Percentiles rank a stretch among this genome's conserved stretches.
Conservation (phyloP, 208 protist genomes). For the Porcisia hertigi region DNA sequence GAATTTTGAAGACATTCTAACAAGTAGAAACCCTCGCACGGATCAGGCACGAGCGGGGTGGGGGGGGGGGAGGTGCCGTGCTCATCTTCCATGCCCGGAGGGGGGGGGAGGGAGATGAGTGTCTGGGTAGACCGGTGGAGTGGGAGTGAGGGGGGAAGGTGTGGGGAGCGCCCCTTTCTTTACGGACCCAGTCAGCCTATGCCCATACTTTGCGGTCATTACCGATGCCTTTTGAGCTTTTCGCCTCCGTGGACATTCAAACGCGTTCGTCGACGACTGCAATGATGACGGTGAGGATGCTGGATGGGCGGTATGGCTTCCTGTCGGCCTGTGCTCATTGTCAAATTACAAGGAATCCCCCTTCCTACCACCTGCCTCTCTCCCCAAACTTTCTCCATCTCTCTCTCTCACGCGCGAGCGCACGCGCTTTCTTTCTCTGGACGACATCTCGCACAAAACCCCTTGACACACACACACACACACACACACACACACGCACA, state of each 20-base stretch:
- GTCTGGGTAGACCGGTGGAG: not conserved
- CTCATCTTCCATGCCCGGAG: too few relatives aligned
- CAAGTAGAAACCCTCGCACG: not conserved
- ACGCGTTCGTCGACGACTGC: too few relatives aligned
- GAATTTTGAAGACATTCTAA: not conserved
- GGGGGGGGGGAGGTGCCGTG: not conserved
- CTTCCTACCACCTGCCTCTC: not conserved
- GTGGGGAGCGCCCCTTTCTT: not conserved
- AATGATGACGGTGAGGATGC: too few relatives aligned
- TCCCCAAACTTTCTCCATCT: not conserved
- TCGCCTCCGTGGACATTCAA: too few relatives aligned
- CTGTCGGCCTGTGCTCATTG: not conserved
- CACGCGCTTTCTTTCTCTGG: too few relatives aligned
- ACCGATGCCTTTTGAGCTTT: too few relatives aligned
- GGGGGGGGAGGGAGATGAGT: not conserved
- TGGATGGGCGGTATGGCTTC: not conserved
- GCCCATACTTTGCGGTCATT: too few relatives aligned
- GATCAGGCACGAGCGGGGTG: not conserved
- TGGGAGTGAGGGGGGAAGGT: not conserved
- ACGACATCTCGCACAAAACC: conserved; percentile 3
- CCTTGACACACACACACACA: not conserved
- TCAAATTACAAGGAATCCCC: not conserved
- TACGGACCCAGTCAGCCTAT: too few relatives aligned
- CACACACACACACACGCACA: not conserved
- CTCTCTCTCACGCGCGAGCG: not conserved